Evolutionary conservation across 2,329 filamentous ascomycete genomes (phyloP), one percentile per base, ranked within the genome.

Genomic region (Teratosphaeria nubilosa): DNA sequence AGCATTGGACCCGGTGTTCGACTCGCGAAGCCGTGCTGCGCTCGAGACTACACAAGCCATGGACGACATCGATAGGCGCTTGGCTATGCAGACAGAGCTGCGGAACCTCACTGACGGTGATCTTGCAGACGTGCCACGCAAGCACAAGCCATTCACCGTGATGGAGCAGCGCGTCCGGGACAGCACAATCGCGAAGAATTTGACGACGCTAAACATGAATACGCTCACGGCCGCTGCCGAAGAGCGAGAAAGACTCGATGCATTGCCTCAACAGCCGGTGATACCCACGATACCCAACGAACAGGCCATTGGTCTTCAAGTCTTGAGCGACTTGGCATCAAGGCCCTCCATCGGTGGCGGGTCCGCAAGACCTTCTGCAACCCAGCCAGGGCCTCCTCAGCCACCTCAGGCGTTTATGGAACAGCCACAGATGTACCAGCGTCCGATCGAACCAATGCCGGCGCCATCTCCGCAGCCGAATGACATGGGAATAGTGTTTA

Each of bases 91-190:
- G n/a, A 58, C 63, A 20, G 58, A 66, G 59, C 56, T 69, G 6
- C 69, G 72, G 50, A 66, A 72, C 25, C 64, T 61, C 4, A 63
- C 71, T 16, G 67, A 74, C 16, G 69, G 70, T n/a, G 58, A 60
- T 9, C 53, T 60, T 25, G 56, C 55, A 13, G 60, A 62, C 10
- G 32, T 48, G 14, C 25, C 50, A 22, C 41, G 41, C 41, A 48
- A 22, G 41, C 41, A 48, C 20, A 25, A 16, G 5, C 67, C 69
- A 6, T 78, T 78, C 61, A 76, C 76, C 6, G 67, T 67, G 34
- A 77, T 74, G 64, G 73, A 74, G 62, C 70, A 69, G 13, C 69
- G 71, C 30, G 68, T 73, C 54, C 73, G 77, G 34, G 69, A 73
- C n/a, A 69, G 73, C 51, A 75, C 75, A 10, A 62, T 69, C 22